These are phyloP conservation scores for Lepraria neglecta DNA, from an alignment of 495 filamentous ascomycete genomes.

Conservation along the genomic window DNA sequence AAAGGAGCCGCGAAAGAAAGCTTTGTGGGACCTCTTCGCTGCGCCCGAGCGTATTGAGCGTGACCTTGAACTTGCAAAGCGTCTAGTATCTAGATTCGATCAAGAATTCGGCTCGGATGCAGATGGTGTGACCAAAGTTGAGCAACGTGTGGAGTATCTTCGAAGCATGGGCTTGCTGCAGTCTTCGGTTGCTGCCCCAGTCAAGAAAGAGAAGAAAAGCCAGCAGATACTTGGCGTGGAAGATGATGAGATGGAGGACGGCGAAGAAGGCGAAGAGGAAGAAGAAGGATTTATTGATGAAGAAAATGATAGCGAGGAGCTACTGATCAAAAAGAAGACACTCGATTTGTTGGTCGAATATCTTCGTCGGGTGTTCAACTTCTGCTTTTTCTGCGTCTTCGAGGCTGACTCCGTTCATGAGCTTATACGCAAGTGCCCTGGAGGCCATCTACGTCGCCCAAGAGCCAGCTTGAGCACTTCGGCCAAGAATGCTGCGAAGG, in stretches of 20 bases:
- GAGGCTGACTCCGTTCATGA: conserved; percentile 97
- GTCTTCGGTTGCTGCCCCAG: conserved; percentile 49
- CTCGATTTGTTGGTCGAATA: conserved; percentile 95
- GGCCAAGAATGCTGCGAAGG: conserved; percentile 76
- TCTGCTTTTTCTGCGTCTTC: conserved; percentile 99
- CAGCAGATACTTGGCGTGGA: conserved; percentile 46
- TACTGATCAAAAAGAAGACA: conserved; percentile 91
- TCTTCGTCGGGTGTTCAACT: conserved; percentile 90
- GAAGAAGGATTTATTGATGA: conserved; percentile 68
- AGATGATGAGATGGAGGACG: conserved; percentile 65
- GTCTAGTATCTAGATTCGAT: conserved; percentile 73
- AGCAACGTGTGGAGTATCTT: conserved; percentile 77
- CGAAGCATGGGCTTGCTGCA: conserved; percentile 67
- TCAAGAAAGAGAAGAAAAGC: conserved; percentile 56
- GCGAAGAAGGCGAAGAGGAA: conserved; percentile 63
- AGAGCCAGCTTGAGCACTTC: conserved; percentile 71
- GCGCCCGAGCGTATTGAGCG: conserved; percentile 80
- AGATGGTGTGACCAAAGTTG: conserved; percentile 70
- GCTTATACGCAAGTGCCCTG: conserved; percentile 88
- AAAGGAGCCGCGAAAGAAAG: conserved; percentile 82
- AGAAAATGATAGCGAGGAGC: conserved; percentile 79
- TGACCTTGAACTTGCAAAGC: conserved; percentile 70
- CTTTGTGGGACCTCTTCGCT: conserved; percentile 93
- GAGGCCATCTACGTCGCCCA: conserved; percentile 89
- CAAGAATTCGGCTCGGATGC: conserved; percentile 60